Percentiles rank a stretch among this genome's conserved stretches.
These are phyloP conservation scores for Sambucus nigra DNA, from an alignment of 129 eudicot species.

Conservation along the genomic window DNA sequence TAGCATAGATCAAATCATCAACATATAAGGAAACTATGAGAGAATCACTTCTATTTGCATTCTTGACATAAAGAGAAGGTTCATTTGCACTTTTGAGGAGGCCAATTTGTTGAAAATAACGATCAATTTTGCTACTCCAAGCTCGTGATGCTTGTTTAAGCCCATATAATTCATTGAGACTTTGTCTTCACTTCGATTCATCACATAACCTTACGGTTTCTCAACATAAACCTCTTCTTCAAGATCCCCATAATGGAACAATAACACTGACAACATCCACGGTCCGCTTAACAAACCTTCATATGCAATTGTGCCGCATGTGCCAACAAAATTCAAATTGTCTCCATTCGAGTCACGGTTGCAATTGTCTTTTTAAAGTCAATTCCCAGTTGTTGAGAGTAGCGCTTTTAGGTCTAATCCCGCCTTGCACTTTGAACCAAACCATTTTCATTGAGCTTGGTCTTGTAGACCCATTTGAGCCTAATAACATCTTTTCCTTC, in stretches of 20 bases:
- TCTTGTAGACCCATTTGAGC: no score
- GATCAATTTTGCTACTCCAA: constrained; percentile 17
- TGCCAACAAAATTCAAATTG: constrained; percentile 5
- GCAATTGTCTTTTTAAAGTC: no score
- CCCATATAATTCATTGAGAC: constrained; percentile 9
- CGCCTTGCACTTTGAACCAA: no score
- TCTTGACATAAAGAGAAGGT: constrained; percentile 8
- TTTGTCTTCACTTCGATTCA: not conserved
- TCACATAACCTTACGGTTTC: constrained; percentile 12
- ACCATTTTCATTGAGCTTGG: no score
- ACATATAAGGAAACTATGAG: constrained; percentile 12
- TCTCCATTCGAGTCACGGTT: no score
- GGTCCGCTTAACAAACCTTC: constrained; percentile 4
- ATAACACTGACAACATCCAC: constrained; percentile 21
- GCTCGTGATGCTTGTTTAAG: constrained; percentile 16
- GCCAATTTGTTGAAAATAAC: not conserved
- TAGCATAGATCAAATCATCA: constrained; percentile 4
- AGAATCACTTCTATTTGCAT: not conserved
- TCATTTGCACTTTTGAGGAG: constrained; percentile 2
- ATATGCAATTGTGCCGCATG: constrained; percentile 7
- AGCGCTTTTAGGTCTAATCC: no score
- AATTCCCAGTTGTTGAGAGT: no score
- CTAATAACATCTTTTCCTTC: no score
- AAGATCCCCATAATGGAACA: constrained; percentile 14
- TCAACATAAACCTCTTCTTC: constrained; percentile 13